Evolutionary conservation across 176 grass and related monocot species (phyloP).

Genomic region (Lolium multiflorum): DNA sequence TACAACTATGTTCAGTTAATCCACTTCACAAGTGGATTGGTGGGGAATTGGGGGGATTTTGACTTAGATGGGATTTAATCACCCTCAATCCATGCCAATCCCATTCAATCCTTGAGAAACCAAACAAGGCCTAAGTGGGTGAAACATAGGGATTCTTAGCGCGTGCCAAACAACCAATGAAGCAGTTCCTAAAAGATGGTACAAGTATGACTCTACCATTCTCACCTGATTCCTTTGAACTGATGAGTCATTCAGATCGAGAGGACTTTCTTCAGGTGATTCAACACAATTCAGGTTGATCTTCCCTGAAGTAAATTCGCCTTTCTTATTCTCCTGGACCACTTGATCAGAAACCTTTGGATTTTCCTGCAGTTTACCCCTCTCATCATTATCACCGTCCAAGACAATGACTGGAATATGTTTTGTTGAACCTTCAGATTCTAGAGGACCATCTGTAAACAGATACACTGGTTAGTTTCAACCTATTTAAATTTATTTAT

Average conservation of each 20-base stretch:
- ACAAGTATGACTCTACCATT: slow-evolving; percentile 13
- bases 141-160: background rate
- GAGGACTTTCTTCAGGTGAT: slow-evolving; percentile 32
- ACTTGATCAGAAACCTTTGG: slow-evolving; percentile 46
- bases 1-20: background rate
- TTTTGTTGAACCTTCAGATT: slow-evolving; percentile 65
- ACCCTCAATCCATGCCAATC: too few species aligned
- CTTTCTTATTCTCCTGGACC: slow-evolving; percentile 43
- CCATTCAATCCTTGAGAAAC: too few species aligned
- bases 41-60: too few species aligned
- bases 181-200: slow-evolving; percentile 20
- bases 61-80: too few species aligned
- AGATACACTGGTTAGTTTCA: slow-evolving; percentile 33
- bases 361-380: slow-evolving; percentile 45
- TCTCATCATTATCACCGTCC: slow-evolving; percentile 56
- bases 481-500: slow-evolving; percentile 32
- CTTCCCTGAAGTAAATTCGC: slow-evolving; percentile 26
- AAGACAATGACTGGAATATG: slow-evolving; percentile 44
- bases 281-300: slow-evolving; percentile 42
- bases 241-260: slow-evolving; percentile 32
- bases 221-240: slow-evolving; percentile 59
- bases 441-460: slow-evolving; percentile 52
- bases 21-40: too few species aligned
- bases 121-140: background rate
- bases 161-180: background rate